Evolutionary conservation across 306 rosid species (phyloP).

Genomic region (Glycine latifolia): DNA sequence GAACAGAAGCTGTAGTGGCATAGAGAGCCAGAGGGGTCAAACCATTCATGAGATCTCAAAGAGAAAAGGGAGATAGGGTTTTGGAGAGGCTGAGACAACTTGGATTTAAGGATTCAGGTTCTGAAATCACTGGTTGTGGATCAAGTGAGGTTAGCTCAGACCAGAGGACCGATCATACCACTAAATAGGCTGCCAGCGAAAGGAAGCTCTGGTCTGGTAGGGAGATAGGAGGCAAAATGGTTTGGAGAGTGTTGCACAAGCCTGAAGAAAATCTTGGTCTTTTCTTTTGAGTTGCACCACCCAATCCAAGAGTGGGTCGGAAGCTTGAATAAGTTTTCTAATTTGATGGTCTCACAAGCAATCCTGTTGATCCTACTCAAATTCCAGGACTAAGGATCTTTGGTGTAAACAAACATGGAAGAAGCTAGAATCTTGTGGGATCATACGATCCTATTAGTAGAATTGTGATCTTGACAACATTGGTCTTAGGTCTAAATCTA

Average conservation of each 20-base stretch:
- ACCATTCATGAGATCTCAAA: neutral
- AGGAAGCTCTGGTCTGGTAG: neutral
- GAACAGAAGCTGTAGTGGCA: neutral
- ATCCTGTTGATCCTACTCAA: neutral
- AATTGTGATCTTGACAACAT: neutral
- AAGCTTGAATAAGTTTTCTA: neutral
- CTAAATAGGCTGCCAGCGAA: neutral
- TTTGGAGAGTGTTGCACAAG: neutral
- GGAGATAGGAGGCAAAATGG: neutral
- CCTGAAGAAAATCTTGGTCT: neutral
- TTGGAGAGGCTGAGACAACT: neutral
- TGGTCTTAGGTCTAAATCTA: constrained; percentile 11
- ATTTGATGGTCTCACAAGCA: neutral
- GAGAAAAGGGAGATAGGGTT: neutral
- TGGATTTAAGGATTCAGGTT: too few relatives aligned
- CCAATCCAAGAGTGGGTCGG: neutral
- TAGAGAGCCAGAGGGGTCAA: neutral
- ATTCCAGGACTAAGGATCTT: neutral
- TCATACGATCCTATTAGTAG: neutral
- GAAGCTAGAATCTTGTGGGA: neutral
- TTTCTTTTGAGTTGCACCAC: neutral
- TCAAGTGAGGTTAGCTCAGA: neutral
- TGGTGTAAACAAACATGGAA: neutral
- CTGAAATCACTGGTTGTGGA: neutral
- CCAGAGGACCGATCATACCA: neutral